Conservation (phyloP, 352 stramenopile species). For the Globisporangium iwayamae region DNA sequence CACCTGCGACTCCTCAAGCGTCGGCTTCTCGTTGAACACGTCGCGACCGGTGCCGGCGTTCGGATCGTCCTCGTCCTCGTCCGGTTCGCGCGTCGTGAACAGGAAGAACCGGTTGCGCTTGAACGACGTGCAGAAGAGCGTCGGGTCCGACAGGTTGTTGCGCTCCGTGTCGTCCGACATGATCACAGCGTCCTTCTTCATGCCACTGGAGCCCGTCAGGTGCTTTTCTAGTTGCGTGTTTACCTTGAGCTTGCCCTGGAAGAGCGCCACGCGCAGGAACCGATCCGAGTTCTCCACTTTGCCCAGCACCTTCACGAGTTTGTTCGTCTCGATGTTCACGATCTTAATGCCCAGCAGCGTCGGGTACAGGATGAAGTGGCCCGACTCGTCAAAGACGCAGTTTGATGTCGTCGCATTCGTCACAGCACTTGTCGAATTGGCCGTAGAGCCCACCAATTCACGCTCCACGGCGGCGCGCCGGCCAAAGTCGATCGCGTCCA, state of each 20-base stretch:
- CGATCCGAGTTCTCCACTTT: slow-evolving; percentile 95
- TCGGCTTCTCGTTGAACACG: slow-evolving; percentile 98
- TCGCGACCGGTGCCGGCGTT: slow-evolving; percentile 71
- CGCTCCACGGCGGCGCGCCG: slow-evolving; percentile 83
- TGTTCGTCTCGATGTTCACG: slow-evolving; percentile 94
- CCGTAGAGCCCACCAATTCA: slow-evolving; percentile 53
- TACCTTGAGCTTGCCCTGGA: slow-evolving; percentile 94
- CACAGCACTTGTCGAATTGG: background rate
- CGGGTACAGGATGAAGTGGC: slow-evolving; percentile 94
- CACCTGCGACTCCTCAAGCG: slow-evolving; percentile 90
- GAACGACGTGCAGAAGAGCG: slow-evolving; percentile 86
- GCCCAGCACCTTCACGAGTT: slow-evolving; percentile 89
- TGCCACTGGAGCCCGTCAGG: slow-evolving; percentile 42
- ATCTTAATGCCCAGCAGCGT: slow-evolving; percentile 97
- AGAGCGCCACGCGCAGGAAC: slow-evolving; percentile 93
- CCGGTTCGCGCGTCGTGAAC: slow-evolving; percentile 94
- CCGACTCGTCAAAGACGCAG: slow-evolving; percentile 94
- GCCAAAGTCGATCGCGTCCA: slow-evolving; percentile 88
- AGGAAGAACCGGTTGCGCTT: slow-evolving; percentile 95
- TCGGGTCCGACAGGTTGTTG: slow-evolving; percentile 67
- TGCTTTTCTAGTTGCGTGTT: slow-evolving; percentile 95
- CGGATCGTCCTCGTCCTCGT: slow-evolving; percentile 57
- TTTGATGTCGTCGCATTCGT: slow-evolving; percentile 40
- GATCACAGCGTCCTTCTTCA: slow-evolving; percentile 45
- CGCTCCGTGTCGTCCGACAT: slow-evolving; percentile 62